phyloP scores from a whole-genome alignment of 805 yeast species.

The Candida montana region DNA sequence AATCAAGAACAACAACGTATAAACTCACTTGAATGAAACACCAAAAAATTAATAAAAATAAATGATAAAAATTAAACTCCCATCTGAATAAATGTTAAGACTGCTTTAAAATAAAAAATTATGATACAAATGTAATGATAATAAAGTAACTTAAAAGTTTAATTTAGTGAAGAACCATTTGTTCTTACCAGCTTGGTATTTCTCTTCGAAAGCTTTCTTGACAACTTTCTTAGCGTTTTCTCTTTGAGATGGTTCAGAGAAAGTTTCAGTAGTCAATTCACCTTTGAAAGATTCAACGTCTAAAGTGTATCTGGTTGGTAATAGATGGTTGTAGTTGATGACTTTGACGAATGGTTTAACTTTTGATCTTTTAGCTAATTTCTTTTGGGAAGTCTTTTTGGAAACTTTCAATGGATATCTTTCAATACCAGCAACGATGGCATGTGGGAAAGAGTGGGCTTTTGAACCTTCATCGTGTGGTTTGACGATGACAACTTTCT shows the following conservation, averaged over 20 bases:
- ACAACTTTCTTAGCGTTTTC: conserved; percentile 98
- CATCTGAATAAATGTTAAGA: not conserved
- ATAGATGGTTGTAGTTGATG: conserved; percentile 98
- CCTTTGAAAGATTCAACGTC: conserved; percentile 95
- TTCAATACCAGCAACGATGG: conserved; percentile 99
- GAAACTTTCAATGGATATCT: conserved; percentile 96
- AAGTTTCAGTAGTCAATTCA: conserved; percentile 87
- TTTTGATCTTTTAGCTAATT: conserved; percentile 94
- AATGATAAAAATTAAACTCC: conserved; percentile 8
- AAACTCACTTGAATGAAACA: conserved; percentile 12
- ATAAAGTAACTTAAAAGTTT: conserved; percentile 68
- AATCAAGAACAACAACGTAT: conserved; percentile 7
- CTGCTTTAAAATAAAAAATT: conserved; percentile 3
- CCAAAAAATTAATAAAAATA: conserved; percentile 10
- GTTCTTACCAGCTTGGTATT: conserved; percentile 99
- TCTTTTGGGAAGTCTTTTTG: conserved; percentile 92
- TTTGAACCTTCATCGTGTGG: conserved; percentile 99
- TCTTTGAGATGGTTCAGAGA: conserved; percentile 96
- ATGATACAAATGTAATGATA: conserved; percentile 12
- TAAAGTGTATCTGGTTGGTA: conserved; percentile 99
- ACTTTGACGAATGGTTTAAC: conserved; percentile 99
- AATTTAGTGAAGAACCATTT: conserved; percentile 99
- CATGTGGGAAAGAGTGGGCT: conserved; percentile 98
- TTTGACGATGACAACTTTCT: conserved; percentile 98
- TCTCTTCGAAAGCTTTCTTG: conserved; percentile 98